phyloP scores from a whole-genome alignment of 805 yeast species.

The Teunomyces barrocoloradensis region DNA sequence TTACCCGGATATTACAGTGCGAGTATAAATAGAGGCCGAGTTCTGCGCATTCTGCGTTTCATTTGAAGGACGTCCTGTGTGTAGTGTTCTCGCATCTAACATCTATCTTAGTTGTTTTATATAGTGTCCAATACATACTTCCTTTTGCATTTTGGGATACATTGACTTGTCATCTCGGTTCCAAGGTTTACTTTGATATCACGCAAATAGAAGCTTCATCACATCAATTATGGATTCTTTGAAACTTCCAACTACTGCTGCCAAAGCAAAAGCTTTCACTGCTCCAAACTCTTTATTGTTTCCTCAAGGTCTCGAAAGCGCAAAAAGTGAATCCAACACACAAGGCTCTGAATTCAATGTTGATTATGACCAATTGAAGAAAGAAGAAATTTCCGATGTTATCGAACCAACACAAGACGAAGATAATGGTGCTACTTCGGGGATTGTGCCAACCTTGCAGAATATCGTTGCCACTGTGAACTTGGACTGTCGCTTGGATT shows the following conservation, averaged over 20 bases:
- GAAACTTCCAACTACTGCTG: conserved; percentile 74
- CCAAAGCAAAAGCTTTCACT: conserved; percentile 70
- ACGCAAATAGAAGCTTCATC: conserved; percentile 3
- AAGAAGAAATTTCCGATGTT: conserved; percentile 17
- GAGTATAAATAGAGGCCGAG: conserved; percentile 23
- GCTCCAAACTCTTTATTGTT: conserved; percentile 62
- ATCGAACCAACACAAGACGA: conserved; percentile 42
- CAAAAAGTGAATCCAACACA: conserved; percentile 14
- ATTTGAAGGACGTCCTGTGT: conserved; percentile 3
- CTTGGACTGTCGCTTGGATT: conserved; percentile 90
- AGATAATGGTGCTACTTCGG: conserved; percentile 80
- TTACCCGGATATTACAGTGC: conserved; percentile 21
- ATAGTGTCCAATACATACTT: conserved; percentile 4
- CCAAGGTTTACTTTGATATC: conserved; percentile 6
- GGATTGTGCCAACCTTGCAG: conserved; percentile 92
- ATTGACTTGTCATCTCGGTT: conserved; percentile 40
- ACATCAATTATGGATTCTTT: conserved; percentile 58
- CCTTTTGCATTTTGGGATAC: conserved; percentile 30
- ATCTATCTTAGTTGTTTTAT: neutral
- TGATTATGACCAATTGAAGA: conserved; percentile 11
- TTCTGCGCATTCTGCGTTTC: conserved; percentile 10
- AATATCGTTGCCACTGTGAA: conserved; percentile 98
- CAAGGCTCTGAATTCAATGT: conserved; percentile 7
- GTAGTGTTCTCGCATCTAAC: neutral
- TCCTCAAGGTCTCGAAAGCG: conserved; percentile 50